Base-by-base conservation (phyloP, 163 green algal species). In the Scenedesmus sp. region DNA sequence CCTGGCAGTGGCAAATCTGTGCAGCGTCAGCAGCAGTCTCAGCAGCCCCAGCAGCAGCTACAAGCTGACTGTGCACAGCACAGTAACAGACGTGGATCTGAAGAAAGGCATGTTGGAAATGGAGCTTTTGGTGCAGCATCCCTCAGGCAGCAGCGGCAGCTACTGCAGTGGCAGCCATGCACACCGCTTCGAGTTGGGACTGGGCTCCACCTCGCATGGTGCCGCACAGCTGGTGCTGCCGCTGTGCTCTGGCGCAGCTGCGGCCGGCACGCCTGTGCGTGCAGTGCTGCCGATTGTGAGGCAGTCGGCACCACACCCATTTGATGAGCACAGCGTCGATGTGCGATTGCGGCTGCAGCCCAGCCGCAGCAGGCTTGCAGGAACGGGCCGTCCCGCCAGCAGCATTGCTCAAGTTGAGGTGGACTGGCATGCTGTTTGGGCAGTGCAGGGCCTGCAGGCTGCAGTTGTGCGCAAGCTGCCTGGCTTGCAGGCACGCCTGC, bases 1-100 rank as follows among this genome's bases (percentile, higher is more conserved):
- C 53, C 82, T 87, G 35, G 35, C 72, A 40, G 65, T 40, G 26
- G 65, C 65, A 76, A 37, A 7, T 15, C 40, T 42, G 16, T 16
- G 80, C 26, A 53, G n/a, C 26, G 44, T 24, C 49, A 73, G 35
- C 80, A 65, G 6, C 35, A 65, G n/a, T n/a, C n/a, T n/a, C n/a
- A n/a, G 81, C 68, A 40, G 35, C n/a, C 35, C 35, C 82, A 87
- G 82, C 56, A 87, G 35, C 82, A 87, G 35, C 33, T 87, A 81
- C 16, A 30, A 81, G 35, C 35, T 81, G 16, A 15, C 22, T 40
- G 26, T 87, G 51, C 6, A 87, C 53, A 87, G 82, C 51, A 56
- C 82, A 46, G 49, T 87, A 26, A 44, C 43, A 44, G 40, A 40
- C 16, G 68, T 89, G 5, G 68, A 89, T 30, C 18, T 83, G 44